Base-by-base conservation (phyloP, 208 protist genomes). In the Leptomonas pyrrhocoris region DNA sequence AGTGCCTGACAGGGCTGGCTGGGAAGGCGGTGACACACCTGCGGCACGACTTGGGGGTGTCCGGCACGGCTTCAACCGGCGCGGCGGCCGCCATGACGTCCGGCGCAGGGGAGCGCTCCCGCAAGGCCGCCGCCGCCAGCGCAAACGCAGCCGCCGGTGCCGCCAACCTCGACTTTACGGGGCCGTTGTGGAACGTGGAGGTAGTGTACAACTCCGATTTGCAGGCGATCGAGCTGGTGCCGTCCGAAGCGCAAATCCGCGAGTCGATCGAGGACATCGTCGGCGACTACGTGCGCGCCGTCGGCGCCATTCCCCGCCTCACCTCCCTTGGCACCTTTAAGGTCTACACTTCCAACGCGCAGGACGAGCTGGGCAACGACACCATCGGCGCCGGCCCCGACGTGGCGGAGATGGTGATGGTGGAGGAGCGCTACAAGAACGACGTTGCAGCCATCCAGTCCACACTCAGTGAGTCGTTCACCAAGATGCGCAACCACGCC, bases 311-410 rank as follows among this genome's bases (percentile, higher is more conserved):
- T 16, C 93, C 90, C 57, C 88, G 90, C 16, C 72, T 98, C 12
- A 80, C 94, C 15, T 79, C 77, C 30, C 94, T 96, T 77, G 85
- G 92, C 62, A 72, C 83, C 40, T 98, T 98, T 81, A 96, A 96
- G 68, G 83, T 93, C 19, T 98, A 96, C 77, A 96, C 90, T 12
- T 74, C 90, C 21, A 89, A 89, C 48, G 75, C 82, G 27, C 77
- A 88, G 34, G 89, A 97, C 61, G 74, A 77, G 27, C 79, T 92
- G 67, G 80, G 82, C 34, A 72, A 69, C 51, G 50, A 71, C 55
- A 90, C 88, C 62, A 45, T 80, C 25, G 83, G 82, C 45, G 79
- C 81, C 50, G 95, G 94, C 16, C 92, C 94, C 16, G 92, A 96
- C 61, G 90, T 98, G 31, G 73, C 76, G 30, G 94, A 95, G 64